These are phyloP conservation scores for Backusella tarrabulga DNA, from an alignment of 192 early-diverging fungal species.

Conservation along the genomic window DNA sequence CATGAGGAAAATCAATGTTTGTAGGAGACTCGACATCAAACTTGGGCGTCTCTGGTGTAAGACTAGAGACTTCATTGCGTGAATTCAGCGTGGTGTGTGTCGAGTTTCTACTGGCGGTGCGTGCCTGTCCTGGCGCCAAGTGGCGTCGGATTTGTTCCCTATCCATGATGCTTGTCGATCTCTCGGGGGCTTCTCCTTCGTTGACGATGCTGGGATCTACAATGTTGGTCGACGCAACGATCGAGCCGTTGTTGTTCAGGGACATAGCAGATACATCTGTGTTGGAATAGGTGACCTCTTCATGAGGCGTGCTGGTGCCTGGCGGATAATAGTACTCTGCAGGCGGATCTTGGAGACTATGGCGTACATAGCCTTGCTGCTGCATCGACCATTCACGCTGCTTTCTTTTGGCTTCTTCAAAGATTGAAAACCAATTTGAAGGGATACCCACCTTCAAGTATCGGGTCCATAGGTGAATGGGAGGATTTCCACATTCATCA, in stretches of 20 bases:
- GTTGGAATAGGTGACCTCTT: slow-evolving; percentile 1
- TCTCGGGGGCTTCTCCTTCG: background rate
- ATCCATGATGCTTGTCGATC: slow-evolving; percentile 5
- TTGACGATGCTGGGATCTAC: background rate
- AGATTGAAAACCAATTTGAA: slow-evolving; percentile 34
- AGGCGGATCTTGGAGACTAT: background rate
- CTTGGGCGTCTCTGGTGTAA: background rate
- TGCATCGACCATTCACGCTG: slow-evolving; percentile 28
- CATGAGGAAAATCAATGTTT: slow-evolving; percentile 28
- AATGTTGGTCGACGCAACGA: background rate
- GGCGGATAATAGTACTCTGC: background rate
- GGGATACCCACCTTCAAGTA: slow-evolving; percentile 29
- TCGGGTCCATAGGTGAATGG: slow-evolving; percentile 35
- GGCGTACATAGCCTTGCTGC: background rate
- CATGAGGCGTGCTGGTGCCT: background rate
- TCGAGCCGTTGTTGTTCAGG: background rate
- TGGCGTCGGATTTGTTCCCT: slow-evolving; percentile 14
- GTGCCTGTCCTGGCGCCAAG: slow-evolving; percentile 6
- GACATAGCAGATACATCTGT: slow-evolving; percentile 11
- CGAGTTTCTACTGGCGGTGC: background rate
- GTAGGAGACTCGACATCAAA: background rate
- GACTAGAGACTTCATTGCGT: background rate
- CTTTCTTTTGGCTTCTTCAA: slow-evolving; percentile 36
- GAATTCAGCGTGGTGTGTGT: background rate
- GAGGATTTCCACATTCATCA: slow-evolving; percentile 38